Base-by-base conservation (phyloP, 2,329 filamentous ascomycete species). In the Aspergillus fructus region DNA sequence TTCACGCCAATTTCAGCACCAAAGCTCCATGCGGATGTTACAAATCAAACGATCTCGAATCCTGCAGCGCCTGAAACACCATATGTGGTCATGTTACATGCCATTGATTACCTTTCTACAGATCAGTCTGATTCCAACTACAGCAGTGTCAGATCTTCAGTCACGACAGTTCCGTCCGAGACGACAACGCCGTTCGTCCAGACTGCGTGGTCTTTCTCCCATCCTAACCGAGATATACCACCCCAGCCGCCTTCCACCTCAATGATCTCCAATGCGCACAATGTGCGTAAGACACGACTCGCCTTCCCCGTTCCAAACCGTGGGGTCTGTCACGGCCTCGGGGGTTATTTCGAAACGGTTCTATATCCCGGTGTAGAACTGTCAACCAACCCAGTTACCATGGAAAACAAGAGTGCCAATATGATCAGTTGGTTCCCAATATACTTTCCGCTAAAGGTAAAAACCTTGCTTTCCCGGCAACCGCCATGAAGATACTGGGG, bases 351-450 rank as follows among this genome's bases (percentile, higher is more conserved):
- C 72, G 94, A 99, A 77, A 91, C 92, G 0, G 91, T 96, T n/a
- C 82, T 99, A 19, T 99, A 97, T 71, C 82, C 78, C 1, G 87
- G 85, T 65, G 85, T 97, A 4, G 93, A 97, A 78, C 83, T 99
- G 59, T 96, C 91, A 68, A 99, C 90, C 4, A 89, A 96, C 68
- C 96, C 94, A 0, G 89, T 96, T 62, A 90, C 89, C 30, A 97
- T 99, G 76, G 91, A 94, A 55, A 79, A 80, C 56, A 97, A 97
- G 84, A 96, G 92, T 80, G 89, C 89, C 70, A 93, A 96, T 67
- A 99, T 99, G 96, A 96, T 97, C 62, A 96, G 91, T 55, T 99
- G 94, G 94, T 99, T 99, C 73, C 94, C 94, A 1, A 97, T 99
- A 30, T 97, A 93, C 78, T 99, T 99, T 71, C 94, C 96, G 0